Evolutionary conservation across 345 rosid species (phyloP).

Genomic region (Brassica juncea): DNA sequence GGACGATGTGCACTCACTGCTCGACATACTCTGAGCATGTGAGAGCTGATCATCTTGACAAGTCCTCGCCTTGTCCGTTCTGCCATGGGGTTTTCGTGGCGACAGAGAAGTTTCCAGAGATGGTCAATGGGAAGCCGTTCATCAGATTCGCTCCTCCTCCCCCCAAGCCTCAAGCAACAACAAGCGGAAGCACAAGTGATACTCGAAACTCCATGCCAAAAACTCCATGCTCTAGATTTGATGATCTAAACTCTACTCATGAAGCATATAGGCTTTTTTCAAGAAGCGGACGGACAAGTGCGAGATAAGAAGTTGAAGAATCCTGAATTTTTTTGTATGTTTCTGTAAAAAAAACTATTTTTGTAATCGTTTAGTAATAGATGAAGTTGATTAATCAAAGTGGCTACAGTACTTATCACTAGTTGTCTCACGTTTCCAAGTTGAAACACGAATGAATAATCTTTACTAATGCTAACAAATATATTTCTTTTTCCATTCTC

Average conservation of each 20-base stretch:
- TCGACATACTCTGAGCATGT: neutral
- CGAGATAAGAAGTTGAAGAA: neutral
- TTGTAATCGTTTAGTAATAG: neutral
- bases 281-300: conserved; percentile 28
- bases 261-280: conserved; percentile 36
- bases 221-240: neutral
- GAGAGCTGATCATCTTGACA: neutral
- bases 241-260: conserved; percentile 1
- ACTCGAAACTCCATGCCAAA: neutral
- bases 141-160: neutral
- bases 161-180: neutral
- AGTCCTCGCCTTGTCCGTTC: neutral
- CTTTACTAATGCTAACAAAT: neutral
- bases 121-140: conserved; percentile 23
- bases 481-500: neutral
- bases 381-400: neutral
- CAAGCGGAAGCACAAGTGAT: neutral
- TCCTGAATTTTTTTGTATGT: neutral
- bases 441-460: neutral
- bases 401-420: neutral
- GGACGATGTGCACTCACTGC: conserved; percentile 61
- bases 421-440: neutral
- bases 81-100: conserved; percentile 50
- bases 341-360: neutral
- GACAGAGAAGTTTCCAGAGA: conserved; percentile 41